These are phyloP conservation scores for Candida tetrigidarum DNA, from an alignment of 1,139 yeast species.

Conservation along the genomic window DNA sequence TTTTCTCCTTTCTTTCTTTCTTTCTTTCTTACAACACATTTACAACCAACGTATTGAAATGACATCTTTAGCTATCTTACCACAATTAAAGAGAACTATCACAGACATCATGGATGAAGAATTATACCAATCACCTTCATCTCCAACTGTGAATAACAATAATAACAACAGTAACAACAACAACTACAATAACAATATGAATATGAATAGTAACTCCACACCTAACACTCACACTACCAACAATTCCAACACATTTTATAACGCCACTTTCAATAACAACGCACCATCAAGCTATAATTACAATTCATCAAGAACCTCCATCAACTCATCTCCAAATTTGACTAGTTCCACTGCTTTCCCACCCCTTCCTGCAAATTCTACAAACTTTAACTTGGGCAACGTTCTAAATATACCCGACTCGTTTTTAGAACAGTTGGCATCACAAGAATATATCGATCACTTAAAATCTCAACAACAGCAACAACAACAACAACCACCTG, in stretches of 20 bases:
- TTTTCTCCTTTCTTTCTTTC: background rate
- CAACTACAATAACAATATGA: background rate
- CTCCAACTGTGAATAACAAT: conserved; percentile 20
- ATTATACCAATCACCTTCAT: conserved; percentile 51
- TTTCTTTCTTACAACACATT: conserved; percentile 5
- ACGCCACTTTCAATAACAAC: conserved; percentile 11
- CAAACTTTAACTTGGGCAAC: conserved; percentile 23
- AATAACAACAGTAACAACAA: background rate
- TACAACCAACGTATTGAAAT: conserved; percentile 21
- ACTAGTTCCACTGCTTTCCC: conserved; percentile 15
- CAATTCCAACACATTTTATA: background rate
- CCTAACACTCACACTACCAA: conserved; percentile 2
- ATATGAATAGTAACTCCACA: background rate
- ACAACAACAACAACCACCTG: conserved; percentile 15
- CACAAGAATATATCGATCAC: conserved; percentile 14
- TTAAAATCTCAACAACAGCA: conserved; percentile 14
- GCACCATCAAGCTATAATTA: conserved; percentile 15
- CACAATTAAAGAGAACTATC: conserved; percentile 54
- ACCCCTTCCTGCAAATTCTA: conserved; percentile 1
- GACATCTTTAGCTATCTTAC: conserved; percentile 53
- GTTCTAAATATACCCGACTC: conserved; percentile 37
- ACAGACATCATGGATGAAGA: conserved; percentile 72
- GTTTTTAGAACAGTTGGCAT: conserved; percentile 30
- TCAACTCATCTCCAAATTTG: conserved; percentile 24
- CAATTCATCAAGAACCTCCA: conserved; percentile 17